Conservation (phyloP, 495 filamentous ascomycete species). For the Mycothermus thermophilus region DNA sequence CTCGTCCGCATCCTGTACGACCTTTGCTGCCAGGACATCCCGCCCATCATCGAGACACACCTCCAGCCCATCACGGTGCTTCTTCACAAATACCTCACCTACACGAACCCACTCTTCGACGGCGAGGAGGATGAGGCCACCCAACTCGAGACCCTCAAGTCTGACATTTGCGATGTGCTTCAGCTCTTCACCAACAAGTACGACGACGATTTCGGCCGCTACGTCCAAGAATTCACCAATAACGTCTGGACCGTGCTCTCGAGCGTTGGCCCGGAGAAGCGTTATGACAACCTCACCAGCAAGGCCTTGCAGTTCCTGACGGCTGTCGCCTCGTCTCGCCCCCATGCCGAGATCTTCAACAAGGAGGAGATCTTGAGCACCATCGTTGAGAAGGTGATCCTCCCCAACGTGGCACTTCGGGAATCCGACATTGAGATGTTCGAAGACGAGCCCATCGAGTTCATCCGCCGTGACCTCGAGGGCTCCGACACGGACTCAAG, state of each 20-base stretch:
- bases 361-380: conserved; percentile 57
- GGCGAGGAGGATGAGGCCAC: conserved; percentile 81
- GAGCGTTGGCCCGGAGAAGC: conserved; percentile 68
- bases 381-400: conserved; percentile 85
- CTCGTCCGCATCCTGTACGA: conserved; percentile 88
- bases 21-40: conserved; percentile 89
- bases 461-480: conserved; percentile 88
- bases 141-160: conserved; percentile 68
- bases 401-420: conserved; percentile 81
- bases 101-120: conserved; percentile 66
- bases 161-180: conserved; percentile 80
- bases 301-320: conserved; percentile 88
- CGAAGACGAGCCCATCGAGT: conserved; percentile 98
- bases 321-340: conserved; percentile 58
- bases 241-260: conserved; percentile 87
- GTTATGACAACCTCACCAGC: conserved; percentile 93
- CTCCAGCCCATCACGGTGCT: conserved; percentile 58
- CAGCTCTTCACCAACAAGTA: conserved; percentile 84
- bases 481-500: conserved; percentile 91
- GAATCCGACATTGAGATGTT: conserved; percentile 91
- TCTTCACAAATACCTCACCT: conserved; percentile 85
- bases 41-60: conserved; percentile 82
- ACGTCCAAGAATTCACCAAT: conserved; percentile 67
- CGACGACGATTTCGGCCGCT: conserved; percentile 73
- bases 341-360: conserved; percentile 78